A percentile compares a stretch with the other conserved stretches of the same genome.
Conservation (phyloP, 805 yeast genomes). For the Hanseniaspora hatyaiensis region DNA sequence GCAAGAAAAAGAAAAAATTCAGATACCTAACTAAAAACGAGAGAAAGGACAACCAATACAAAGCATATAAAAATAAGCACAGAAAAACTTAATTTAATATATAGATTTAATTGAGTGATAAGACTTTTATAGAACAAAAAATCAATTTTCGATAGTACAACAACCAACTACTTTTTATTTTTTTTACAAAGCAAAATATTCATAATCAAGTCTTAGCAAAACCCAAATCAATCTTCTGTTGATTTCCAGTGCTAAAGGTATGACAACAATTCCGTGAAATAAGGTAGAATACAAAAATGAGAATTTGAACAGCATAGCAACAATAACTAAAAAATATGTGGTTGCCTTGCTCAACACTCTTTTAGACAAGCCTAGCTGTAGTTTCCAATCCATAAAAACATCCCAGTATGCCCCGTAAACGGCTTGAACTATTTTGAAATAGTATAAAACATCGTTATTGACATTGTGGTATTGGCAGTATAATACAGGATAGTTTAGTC, state of each 20-base stretch:
- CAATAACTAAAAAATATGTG: conserved; percentile 37
- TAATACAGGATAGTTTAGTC: conserved; percentile 48
- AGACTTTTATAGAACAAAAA: neutral
- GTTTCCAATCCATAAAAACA: conserved; percentile 75
- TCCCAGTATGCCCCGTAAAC: conserved; percentile 83
- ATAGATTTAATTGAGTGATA: neutral
- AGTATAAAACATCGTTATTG: conserved; percentile 25
- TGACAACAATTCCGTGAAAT: conserved; percentile 38
- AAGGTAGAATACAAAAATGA: conserved; percentile 44
- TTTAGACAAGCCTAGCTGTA: conserved; percentile 35
- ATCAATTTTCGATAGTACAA: neutral
- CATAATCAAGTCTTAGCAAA: conserved; percentile 70
- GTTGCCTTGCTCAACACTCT: conserved; percentile 33
- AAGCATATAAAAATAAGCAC: conserved; percentile 32
- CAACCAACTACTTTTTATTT: too few species aligned
- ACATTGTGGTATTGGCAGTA: conserved; percentile 22
- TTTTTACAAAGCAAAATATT: conserved; percentile 32
- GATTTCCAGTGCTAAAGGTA: conserved; percentile 63
- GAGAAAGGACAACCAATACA: conserved; percentile 48
- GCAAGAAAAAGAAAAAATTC: conserved; percentile 60
- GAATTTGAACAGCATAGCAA: conserved; percentile 60
- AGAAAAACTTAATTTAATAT: conserved; percentile 22
- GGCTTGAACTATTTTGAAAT: conserved; percentile 52
- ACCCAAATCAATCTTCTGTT: conserved; percentile 86
- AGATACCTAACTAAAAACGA: conserved; percentile 76